A percentile compares a stretch with the other conserved stretches of the same genome.
Evolutionary conservation across 2,329 filamentous ascomycete species (phyloP).

Genomic region (Aspergillus sp.): DNA sequence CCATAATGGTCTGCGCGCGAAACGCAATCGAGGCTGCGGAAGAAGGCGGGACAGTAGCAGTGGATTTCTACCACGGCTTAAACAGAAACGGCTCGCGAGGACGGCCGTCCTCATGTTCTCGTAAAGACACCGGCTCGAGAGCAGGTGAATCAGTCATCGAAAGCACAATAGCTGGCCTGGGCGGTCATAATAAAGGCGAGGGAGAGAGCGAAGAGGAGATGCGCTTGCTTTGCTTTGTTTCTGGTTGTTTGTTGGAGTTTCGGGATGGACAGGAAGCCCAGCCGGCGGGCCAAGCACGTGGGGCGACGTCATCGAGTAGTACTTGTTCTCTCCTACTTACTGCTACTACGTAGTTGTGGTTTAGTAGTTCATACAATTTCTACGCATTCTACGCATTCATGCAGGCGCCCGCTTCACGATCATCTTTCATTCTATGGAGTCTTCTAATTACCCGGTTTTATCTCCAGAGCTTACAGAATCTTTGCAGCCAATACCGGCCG

Average conservation of each 20-base stretch:
- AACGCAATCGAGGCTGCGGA: constrained; percentile 35
- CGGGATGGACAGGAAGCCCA: neutral
- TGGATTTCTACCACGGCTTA: constrained; percentile 44
- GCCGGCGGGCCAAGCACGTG: constrained; percentile 17
- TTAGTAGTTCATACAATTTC: too few species aligned
- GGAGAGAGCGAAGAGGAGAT: constrained; percentile 6
- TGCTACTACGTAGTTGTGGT: too few species aligned
- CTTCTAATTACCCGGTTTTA: too few species aligned
- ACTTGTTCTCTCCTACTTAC: too few species aligned
- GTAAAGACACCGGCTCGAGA: constrained; percentile 18
- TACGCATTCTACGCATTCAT: too few species aligned
- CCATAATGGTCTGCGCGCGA: constrained; percentile 27
- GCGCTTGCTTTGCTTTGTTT: neutral
- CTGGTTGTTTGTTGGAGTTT: neutral
- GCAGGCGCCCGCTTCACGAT: too few species aligned
- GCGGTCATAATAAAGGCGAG: neutral
- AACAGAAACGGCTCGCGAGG: constrained; percentile 53
- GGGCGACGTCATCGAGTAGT: constrained; percentile 17
- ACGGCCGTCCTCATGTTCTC: constrained; percentile 54
- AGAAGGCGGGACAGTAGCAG: constrained; percentile 34
- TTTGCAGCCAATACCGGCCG: too few species aligned
- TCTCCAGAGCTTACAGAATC: too few species aligned
- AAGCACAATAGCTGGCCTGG: neutral
- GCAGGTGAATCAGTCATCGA: constrained; percentile 8
- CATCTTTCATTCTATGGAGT: too few species aligned